Base-by-base conservation (phyloP, 768 basidiomycete genomes). In the Hortiboletus campestris region DNA sequence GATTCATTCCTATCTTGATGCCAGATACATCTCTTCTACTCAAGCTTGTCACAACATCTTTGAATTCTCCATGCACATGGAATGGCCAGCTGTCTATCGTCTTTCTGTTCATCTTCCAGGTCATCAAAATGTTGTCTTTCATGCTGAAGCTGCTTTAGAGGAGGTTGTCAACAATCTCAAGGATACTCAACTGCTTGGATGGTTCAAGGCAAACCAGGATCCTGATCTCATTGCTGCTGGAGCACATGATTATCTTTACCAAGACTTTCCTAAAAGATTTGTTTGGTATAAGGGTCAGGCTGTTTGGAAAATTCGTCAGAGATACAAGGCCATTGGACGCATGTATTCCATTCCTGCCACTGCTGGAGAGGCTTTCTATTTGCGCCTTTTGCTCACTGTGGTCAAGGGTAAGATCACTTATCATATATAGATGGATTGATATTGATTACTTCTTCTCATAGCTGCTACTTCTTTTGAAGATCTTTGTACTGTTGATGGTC, bases 351-450 rank as follows among this genome's bases (percentile, higher is more conserved):
- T 39, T 17, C 49, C 60, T 46, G 65, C 72, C 2, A 52, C 52
- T 34, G 54, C 61, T 40, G 74, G 76, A 2, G 76, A 80, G 42
- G 46, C 55, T 0, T 80, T 78, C 44, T 79, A 79, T 51, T 63
- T 81, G 5, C 44, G 68, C 4, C 65, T 70, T 8, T 62, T 80
- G 4, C 70, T 80, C 0, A 75, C 77, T 43, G 61, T 71, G 40
- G 70, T 76, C 22, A 69, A 62, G 46, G 59, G 49, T 60, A n/a
- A 39, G 19, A 25, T 28, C 25, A 25, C 5, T 25, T 25, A 25
- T 25, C 5, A 25, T 25, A 25, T 25, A 5, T 25, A 25, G 25
- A 25, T 25, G 25, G 5, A 25, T 25, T 25, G 25, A 25, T 25
- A 25, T 25, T 25, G 25, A 25, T 25, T 25, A 25, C 25, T 25